Percentiles rank a stretch among this genome's conserved stretches.
Evolutionary conservation across 805 yeast genomes (phyloP).

Genomic region (Lachancea kluyveri): DNA sequence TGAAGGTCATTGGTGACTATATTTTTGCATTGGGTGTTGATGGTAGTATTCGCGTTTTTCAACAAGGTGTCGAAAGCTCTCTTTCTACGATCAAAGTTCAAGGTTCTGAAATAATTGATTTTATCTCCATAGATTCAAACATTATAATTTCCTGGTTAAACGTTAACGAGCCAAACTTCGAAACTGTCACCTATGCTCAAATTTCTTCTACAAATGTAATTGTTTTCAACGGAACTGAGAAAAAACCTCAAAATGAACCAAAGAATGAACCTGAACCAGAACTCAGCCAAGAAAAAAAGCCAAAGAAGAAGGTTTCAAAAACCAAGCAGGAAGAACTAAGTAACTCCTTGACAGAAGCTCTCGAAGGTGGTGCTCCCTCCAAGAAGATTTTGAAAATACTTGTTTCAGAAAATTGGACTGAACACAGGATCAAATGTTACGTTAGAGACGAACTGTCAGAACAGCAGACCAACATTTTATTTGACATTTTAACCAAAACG

Average conservation of each 20-base stretch:
- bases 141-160: conserved; percentile 33
- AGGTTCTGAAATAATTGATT: conserved; percentile 24
- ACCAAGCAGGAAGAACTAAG: conserved; percentile 26
- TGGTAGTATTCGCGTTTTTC: conserved; percentile 22
- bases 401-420: conserved; percentile 23
- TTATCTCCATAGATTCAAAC: conserved; percentile 12
- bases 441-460: conserved; percentile 35
- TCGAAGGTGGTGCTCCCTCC: conserved; percentile 16
- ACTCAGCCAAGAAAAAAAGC: conserved; percentile 18
- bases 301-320: conserved; percentile 17
- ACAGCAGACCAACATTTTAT: conserved; percentile 36
- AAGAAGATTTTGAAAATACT: conserved; percentile 24
- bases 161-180: conserved; percentile 36
- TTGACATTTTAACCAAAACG: conserved; percentile 41
- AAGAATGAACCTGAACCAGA: conserved; percentile 6
- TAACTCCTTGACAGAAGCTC: conserved; percentile 23
- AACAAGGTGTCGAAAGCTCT: conserved; percentile 30
- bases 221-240: conserved; percentile 25
- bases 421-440: conserved; percentile 24
- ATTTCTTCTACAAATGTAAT: conserved; percentile 20
- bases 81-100: conserved; percentile 28
- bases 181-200: conserved; percentile 19
- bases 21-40: conserved; percentile 19
- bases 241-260: conserved; percentile 18
- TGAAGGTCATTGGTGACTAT: conserved; percentile 15